Evolutionary conservation across 2,329 filamentous ascomycete species (phyloP).

Genomic region (Curvularia lunata): DNA sequence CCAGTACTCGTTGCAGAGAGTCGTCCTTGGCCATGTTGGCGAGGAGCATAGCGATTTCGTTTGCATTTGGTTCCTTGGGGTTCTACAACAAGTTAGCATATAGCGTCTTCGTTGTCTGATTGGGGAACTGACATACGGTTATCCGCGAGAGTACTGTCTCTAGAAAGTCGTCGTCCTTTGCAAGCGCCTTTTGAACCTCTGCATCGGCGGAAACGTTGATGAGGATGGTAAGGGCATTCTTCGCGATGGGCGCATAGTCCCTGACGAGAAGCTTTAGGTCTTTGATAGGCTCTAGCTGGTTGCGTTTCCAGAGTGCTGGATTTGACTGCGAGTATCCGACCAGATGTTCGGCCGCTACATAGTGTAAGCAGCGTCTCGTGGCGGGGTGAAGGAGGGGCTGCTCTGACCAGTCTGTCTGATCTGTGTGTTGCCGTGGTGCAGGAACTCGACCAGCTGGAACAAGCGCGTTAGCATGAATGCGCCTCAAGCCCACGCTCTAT

Average conservation of each 20-base stretch:
- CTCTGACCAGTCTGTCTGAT: conserved; percentile 77
- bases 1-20: conserved; percentile 70
- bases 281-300: conserved; percentile 77
- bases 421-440: conserved; percentile 89
- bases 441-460: conserved; percentile 85
- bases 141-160: conserved; percentile 74
- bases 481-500: too few relatives aligned
- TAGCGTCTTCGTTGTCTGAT: not conserved
- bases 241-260: conserved; percentile 89
- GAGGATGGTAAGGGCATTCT: conserved; percentile 88
- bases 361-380: conserved; percentile 24
- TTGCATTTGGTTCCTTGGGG: conserved; percentile 78
- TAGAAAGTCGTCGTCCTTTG: conserved; percentile 80
- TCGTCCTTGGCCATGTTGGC: conserved; percentile 89
- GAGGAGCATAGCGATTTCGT: conserved; percentile 87
- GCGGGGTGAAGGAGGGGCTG: conserved; percentile 34
- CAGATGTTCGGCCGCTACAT: conserved; percentile 78
- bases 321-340: conserved; percentile 82
- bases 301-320: conserved; percentile 81
- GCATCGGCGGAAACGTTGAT: conserved; percentile 82
- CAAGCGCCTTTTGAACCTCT: conserved; percentile 75
- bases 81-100: conserved; percentile 56
- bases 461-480: not conserved
- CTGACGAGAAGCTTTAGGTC: conserved; percentile 86
- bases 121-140: conserved; percentile 68